phyloP scores from a whole-genome alignment of 176 grass and related monocot genomes.

The Hyparrhenia diplandra region DNA sequence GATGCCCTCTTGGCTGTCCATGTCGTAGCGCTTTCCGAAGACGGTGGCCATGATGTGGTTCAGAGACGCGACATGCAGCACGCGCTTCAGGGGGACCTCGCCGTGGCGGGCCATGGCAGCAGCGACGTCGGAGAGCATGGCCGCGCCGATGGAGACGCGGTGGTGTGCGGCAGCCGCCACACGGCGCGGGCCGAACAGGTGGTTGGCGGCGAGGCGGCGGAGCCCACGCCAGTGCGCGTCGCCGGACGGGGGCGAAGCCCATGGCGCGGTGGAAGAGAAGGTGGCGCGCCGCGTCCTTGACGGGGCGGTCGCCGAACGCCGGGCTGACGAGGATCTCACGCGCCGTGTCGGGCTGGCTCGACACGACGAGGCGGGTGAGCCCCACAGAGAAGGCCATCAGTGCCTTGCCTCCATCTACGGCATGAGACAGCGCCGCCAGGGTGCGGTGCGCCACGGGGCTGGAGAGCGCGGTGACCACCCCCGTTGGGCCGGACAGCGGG shows the following conservation, averaged over 20 bases:
- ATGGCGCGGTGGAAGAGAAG: conserved; percentile 88
- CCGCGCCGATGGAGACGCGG: conserved; percentile 25
- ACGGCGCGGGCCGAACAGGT: conserved; percentile 56
- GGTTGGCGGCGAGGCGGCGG: conserved; percentile 38
- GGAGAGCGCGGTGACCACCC: conserved; percentile 41
- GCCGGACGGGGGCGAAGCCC: conserved; percentile 57
- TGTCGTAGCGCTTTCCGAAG: too few relatives aligned
- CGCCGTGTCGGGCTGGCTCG: conserved; percentile 60
- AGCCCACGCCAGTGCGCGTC: conserved; percentile 56
- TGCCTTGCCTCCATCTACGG: conserved; percentile 16
- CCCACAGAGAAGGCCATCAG: conserved; percentile 73
- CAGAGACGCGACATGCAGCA: conserved; percentile 15
- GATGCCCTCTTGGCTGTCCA: conserved; percentile 27
- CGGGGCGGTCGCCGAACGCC: conserved; percentile 63
- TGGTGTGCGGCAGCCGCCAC: conserved; percentile 22
- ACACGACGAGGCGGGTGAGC: conserved; percentile 63
- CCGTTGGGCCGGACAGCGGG: conserved; percentile 30
- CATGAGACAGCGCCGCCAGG: conserved; percentile 31
- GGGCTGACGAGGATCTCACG: conserved; percentile 56
- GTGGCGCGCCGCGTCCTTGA: conserved; percentile 68
- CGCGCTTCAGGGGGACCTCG: conserved; percentile 24
- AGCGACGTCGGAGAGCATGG: conserved; percentile 39
- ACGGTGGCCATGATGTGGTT: too few relatives aligned
- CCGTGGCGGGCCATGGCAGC: conserved; percentile 37
- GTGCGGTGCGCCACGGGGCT: conserved; percentile 47